Percentiles rank a stretch among this genome's conserved stretches.
These are phyloP conservation scores for Brasenia schreberi DNA, from an alignment of 164 flowering plant species.

Conservation along the genomic window DNA sequence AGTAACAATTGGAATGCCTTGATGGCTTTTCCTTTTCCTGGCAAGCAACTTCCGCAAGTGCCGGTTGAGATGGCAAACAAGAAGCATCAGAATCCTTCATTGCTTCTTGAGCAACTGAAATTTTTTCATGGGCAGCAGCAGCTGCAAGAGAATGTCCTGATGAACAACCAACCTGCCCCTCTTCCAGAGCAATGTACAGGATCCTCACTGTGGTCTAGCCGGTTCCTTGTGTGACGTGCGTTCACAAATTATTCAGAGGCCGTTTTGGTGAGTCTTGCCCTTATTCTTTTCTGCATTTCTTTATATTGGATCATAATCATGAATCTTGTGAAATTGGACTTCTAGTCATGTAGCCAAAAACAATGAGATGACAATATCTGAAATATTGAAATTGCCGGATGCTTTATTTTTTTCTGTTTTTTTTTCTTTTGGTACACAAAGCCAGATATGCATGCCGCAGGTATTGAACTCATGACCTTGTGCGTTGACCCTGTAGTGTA, in stretches of 20 bases:
- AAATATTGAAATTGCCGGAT: too few species aligned
- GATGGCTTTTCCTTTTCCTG: slow-evolving; percentile 77
- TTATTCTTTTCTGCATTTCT: not conserved
- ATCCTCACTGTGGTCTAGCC: slow-evolving; percentile 61
- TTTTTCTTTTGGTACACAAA: too few species aligned
- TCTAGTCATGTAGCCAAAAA: too few species aligned
- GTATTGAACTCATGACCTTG: too few species aligned
- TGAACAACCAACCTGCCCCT: slow-evolving; percentile 32
- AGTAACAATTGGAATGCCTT: slow-evolving; percentile 22
- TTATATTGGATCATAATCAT: too few species aligned
- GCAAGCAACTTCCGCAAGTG: slow-evolving; percentile 48
- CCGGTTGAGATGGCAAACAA: slow-evolving; percentile 33
- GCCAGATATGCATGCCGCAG: too few species aligned
- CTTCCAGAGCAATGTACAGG: slow-evolving; percentile 65
- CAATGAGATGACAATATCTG: too few species aligned
- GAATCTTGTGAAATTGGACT: too few species aligned
- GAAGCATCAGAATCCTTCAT: slow-evolving; percentile 26
- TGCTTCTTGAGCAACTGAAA: slow-evolving; percentile 32
- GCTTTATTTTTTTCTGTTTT: too few species aligned
- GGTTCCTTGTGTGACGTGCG: slow-evolving; percentile 60
- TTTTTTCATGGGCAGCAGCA: slow-evolving; percentile 24
- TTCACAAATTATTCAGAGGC: not conserved
- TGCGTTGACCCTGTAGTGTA: too few species aligned
- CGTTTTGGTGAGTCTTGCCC: not conserved
- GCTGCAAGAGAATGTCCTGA: slow-evolving; percentile 25